Evolutionary conservation across 2,329 filamentous ascomycete species (phyloP).

Genomic region (Aspergillus luchuensis): DNA sequence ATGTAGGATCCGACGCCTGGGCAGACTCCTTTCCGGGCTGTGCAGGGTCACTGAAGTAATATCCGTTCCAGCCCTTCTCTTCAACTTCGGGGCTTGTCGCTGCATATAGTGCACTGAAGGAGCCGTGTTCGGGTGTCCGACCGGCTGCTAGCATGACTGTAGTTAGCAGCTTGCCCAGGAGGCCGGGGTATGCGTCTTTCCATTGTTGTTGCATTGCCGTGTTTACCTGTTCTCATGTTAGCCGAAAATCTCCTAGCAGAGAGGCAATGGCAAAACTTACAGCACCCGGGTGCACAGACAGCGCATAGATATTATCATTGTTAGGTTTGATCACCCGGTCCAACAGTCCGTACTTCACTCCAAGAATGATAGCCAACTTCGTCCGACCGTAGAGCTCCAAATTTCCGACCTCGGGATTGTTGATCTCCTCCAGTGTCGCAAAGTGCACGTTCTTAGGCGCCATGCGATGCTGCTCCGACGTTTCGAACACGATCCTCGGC

Average conservation of each 20-base stretch:
- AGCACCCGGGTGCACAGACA: slow-evolving; percentile 47
- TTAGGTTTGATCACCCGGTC: slow-evolving; percentile 48
- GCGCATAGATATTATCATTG: slow-evolving; percentile 44
- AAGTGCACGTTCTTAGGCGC: slow-evolving; percentile 45
- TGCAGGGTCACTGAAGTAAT: slow-evolving; percentile 46
- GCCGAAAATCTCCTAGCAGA: background rate
- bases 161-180: slow-evolving; percentile 43
- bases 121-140: slow-evolving; percentile 45
- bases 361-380: slow-evolving; percentile 49
- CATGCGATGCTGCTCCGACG: slow-evolving; percentile 45
- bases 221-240: slow-evolving; percentile 38
- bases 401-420: slow-evolving; percentile 37
- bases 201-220: slow-evolving; percentile 51
- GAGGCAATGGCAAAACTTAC: background rate
- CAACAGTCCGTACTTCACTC: slow-evolving; percentile 46
- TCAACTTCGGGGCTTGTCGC: slow-evolving; percentile 46
- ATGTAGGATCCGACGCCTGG: slow-evolving; percentile 43
- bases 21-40: slow-evolving; percentile 42
- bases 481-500: slow-evolving; percentile 47
- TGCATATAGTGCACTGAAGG: slow-evolving; percentile 49
- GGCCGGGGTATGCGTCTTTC: slow-evolving; percentile 49
- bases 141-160: slow-evolving; percentile 39
- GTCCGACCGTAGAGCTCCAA: slow-evolving; percentile 45
- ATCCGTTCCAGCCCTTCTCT: slow-evolving; percentile 47
- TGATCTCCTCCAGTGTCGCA: slow-evolving; percentile 47